Conservation (phyloP, 2,329 filamentous ascomycete genomes). For the Neofusicoccum cordaticola region DNA sequence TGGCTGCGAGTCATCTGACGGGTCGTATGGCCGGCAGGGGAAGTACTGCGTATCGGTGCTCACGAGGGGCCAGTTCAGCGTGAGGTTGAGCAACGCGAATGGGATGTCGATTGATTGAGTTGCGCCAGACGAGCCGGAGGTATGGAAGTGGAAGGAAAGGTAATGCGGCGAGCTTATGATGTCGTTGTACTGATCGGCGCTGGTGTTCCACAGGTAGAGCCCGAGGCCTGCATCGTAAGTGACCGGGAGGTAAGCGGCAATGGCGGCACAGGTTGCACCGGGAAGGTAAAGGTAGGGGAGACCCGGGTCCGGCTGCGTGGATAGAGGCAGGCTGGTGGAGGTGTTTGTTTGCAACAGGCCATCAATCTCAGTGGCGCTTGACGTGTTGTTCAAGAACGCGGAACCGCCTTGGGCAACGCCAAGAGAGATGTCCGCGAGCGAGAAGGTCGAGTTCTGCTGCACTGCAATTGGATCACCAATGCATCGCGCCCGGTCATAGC, state of each 20-base stretch:
- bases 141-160: constrained; percentile 40
- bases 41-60: constrained; percentile 38
- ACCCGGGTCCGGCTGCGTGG: constrained; percentile 23
- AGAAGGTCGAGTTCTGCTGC: constrained; percentile 20
- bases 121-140: constrained; percentile 21
- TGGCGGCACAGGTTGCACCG: constrained; percentile 26
- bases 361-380: neutral
- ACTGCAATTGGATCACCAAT: constrained; percentile 26
- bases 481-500: constrained; percentile 34
- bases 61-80: constrained; percentile 38
- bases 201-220: constrained; percentile 31
- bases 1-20: neutral
- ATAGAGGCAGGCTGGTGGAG: neutral
- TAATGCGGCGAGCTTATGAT: constrained; percentile 44
- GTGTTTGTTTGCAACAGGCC: neutral
- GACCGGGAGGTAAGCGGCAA: constrained; percentile 29
- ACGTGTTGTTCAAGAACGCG: constrained; percentile 6
- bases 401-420: constrained; percentile 36
- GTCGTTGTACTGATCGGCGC: constrained; percentile 30
- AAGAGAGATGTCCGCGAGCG: constrained; percentile 37
- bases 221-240: constrained; percentile 21
- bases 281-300: constrained; percentile 30
- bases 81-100: constrained; percentile 35
- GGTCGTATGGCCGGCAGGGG: constrained; percentile 36
- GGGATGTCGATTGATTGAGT: constrained; percentile 46